Evolutionary conservation across 768 basidiomycete genomes (phyloP).

Genomic region (Melanogaster broomeanus): DNA sequence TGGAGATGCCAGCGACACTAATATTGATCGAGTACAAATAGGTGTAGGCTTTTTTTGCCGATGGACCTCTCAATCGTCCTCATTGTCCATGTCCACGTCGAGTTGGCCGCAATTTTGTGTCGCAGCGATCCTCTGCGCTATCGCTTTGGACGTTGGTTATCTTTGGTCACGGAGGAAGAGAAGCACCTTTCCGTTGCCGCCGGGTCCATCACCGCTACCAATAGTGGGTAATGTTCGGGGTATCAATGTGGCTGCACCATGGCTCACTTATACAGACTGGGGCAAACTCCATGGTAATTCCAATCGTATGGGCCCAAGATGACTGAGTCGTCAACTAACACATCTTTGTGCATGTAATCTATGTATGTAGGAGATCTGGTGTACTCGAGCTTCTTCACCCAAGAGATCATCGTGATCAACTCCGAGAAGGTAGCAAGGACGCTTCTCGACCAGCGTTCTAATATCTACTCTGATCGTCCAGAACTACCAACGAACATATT

Average conservation of each 20-base stretch:
- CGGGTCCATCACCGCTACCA: conserved; percentile 20
- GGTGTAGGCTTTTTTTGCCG: background rate
- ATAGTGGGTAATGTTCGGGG: conserved; percentile 20
- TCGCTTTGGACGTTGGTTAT: conserved; percentile 4
- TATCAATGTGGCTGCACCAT: conserved; percentile 12
- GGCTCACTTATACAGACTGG: conserved; percentile 23
- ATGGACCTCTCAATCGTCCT: background rate
- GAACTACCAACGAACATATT: conserved; percentile 20
- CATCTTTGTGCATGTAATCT: background rate
- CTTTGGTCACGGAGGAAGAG: conserved; percentile 5
- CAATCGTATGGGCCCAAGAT: background rate
- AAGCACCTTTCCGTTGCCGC: conserved; percentile 12
- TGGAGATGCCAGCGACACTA: background rate
- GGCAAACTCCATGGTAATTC: conserved; percentile 14
- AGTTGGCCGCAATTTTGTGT: conserved; percentile 15
- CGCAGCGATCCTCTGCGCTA: conserved; percentile 7
- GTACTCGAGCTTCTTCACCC: conserved; percentile 24
- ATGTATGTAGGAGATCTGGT: conserved; percentile 27
- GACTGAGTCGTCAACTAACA: background rate
- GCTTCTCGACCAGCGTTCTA: conserved; percentile 28
- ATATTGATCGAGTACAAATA: conserved; percentile 7
- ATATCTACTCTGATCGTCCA: conserved; percentile 34
- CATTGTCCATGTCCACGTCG: background rate
- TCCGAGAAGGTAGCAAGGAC: conserved; percentile 22
- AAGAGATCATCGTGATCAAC: conserved; percentile 29